These are phyloP conservation scores for Globisporangium barbulae DNA, from an alignment of 352 stramenopile genomes.

Conservation along the genomic window DNA sequence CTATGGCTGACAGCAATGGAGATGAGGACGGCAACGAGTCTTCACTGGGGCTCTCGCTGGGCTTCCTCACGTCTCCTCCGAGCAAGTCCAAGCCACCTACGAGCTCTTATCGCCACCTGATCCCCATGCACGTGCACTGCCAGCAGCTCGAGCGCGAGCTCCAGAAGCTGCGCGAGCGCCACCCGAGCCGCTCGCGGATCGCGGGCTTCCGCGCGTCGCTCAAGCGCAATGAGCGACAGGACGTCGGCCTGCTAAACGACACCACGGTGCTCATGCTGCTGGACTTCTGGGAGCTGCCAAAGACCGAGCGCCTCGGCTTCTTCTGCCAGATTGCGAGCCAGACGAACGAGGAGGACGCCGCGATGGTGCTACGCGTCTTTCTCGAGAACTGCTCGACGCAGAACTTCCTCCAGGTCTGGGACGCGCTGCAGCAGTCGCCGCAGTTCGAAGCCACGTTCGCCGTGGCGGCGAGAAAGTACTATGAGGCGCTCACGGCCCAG, in stretches of 20 bases:
- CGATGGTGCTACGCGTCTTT: slow-evolving; percentile 30
- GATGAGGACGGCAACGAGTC: slow-evolving; percentile 14
- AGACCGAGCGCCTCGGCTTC: slow-evolving; percentile 54
- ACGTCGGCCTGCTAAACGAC: slow-evolving; percentile 53
- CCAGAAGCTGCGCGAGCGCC: slow-evolving; percentile 32
- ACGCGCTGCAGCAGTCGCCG: slow-evolving; percentile 41
- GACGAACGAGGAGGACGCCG: slow-evolving; percentile 39
- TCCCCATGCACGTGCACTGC: slow-evolving; percentile 63
- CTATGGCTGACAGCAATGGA: slow-evolving; percentile 16
- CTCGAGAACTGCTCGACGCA: slow-evolving; percentile 35
- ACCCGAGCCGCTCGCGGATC: slow-evolving; percentile 17
- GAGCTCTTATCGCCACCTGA: not conserved
- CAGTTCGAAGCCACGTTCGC: slow-evolving; percentile 42
- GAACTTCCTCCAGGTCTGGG: slow-evolving; percentile 46
- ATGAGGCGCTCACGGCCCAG: slow-evolving; percentile 7
- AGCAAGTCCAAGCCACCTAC: not conserved
- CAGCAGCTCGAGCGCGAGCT: slow-evolving; percentile 61
- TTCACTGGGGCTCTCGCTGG: slow-evolving; percentile 10
- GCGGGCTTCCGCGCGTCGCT: slow-evolving; percentile 11
- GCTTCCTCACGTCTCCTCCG: not conserved
- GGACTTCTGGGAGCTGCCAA: slow-evolving; percentile 63
- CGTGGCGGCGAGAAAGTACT: slow-evolving; percentile 21
- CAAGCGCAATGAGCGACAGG: slow-evolving; percentile 22
- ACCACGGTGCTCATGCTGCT: slow-evolving; percentile 57
- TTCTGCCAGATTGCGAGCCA: slow-evolving; percentile 73